These are phyloP conservation scores for Nematocida ironsii DNA, from an alignment of 371 early-diverging fungal genomes.

Conservation along the genomic window DNA sequence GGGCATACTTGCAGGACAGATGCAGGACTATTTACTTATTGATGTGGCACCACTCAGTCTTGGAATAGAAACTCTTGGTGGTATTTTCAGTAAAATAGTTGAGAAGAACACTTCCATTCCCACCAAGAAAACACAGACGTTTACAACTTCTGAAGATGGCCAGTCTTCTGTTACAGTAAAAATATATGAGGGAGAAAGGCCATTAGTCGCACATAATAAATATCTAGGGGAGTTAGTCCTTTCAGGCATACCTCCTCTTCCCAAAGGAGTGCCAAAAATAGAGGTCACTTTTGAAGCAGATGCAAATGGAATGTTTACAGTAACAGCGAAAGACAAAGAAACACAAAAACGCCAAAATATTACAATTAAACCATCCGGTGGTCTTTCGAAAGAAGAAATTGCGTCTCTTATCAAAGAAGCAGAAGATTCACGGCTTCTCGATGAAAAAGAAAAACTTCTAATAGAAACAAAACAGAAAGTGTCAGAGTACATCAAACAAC, in stretches of 20 bases:
- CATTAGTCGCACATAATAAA: constrained; percentile 90
- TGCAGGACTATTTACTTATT: constrained; percentile 83
- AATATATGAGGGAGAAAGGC: constrained; percentile 97
- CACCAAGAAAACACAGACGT: constrained; percentile 94
- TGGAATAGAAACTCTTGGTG: constrained; percentile 79
- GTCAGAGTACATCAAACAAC: constrained; percentile 84
- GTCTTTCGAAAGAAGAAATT: constrained; percentile 86
- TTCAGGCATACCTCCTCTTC: constrained; percentile 73
- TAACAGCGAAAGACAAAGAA: constrained; percentile 89
- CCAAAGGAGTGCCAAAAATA: constrained; percentile 89
- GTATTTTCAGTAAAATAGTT: constrained; percentile 88
- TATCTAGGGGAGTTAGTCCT: constrained; percentile 91
- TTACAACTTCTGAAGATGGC: constrained; percentile 97
- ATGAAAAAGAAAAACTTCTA: constrained; percentile 85
- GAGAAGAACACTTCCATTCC: constrained; percentile 96
- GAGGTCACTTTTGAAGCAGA: constrained; percentile 97
- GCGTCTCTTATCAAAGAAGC: constrained; percentile 89
- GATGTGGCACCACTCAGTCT: constrained; percentile 96
- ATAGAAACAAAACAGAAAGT: constrained; percentile 88
- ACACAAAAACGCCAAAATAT: constrained; percentile 83
- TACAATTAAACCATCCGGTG: constrained; percentile 82
- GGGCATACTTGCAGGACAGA: constrained; percentile 88
- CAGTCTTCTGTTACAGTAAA: constrained; percentile 93
- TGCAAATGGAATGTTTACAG: constrained; percentile 96
- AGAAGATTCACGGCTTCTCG: constrained; percentile 81